Evolutionary conservation across 345 rosid genomes (phyloP).

Genomic region (Salix dunnii): DNA sequence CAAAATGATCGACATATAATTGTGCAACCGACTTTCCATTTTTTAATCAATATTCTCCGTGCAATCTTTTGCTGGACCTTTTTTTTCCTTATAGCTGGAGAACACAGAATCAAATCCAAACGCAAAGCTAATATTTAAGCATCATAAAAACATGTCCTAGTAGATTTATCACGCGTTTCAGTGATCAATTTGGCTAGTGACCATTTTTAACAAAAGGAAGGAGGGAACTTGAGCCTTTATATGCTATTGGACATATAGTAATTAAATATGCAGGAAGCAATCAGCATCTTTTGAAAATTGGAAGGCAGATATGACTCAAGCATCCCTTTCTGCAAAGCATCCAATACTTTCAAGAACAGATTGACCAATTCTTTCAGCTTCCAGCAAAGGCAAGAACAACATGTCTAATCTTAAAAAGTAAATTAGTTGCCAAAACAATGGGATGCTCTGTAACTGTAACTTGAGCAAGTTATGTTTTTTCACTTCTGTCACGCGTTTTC

Average conservation of each 20-base stretch:
- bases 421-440: too few species aligned
- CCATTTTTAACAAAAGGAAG: background rate
- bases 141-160: background rate
- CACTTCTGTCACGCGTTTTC: background rate
- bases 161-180: background rate
- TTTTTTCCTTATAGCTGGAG: background rate
- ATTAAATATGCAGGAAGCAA: slow-evolving; percentile 1
- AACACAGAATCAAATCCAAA: background rate
- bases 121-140: background rate
- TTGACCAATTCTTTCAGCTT: background rate
- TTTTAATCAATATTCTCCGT: background rate
- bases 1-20: background rate
- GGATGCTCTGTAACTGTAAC: background rate
- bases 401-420: slow-evolving; percentile 17
- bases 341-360: slow-evolving; percentile 7
- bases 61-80: background rate
- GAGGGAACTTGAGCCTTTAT: background rate
- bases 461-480: background rate
- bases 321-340: slow-evolving; percentile 17
- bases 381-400: slow-evolving; percentile 13
- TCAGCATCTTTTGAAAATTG: background rate
- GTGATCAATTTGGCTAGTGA: background rate
- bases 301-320: slow-evolving; percentile 17
- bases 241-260: background rate
- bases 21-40: background rate